Evolutionary conservation across 2,329 filamentous ascomycete species (phyloP), one percentile per base, ranked within the genome.

Genomic region (Rugonectria rugulosa): DNA sequence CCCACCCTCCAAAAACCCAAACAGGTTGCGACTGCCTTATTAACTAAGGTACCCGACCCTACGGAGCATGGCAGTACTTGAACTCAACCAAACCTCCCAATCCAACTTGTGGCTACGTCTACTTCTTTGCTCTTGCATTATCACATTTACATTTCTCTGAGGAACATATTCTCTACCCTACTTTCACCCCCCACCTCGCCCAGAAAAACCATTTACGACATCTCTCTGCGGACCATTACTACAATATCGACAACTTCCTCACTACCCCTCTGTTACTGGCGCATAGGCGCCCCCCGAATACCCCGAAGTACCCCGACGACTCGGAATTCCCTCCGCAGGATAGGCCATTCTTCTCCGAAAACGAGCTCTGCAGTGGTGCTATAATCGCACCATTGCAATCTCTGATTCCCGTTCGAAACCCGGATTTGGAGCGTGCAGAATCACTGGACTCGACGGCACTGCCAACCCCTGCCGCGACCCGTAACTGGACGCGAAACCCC

Each of bases 241-340:
- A 19, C 19, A 40, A 27, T 8, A 21, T 17, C 46, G 15, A 49
- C 24, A 38, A 15, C 37, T 32, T 32, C 46, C 47, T 29, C 47
- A 41, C 46, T 37, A 24, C 15, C 46, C 24, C 19, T 23, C 21
- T 27, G 12, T 45, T 23, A 20, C 40, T 23, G 20, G 34, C 24
- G 31, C 31, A 27, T 48, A 54, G 38, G 27, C 50, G 10, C 17
- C 27, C 29, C 46, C 49, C 49, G 50, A 53, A 26, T 17, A 41
- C 44, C 14, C 51, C 51, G 51, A 54, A 19, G 23, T 23, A n/a
- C 36, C 23, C 50, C 51, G 27, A 43, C 14, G 3, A 21, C 36
- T 48, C 51, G 29, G 38, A 20, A 43, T 43, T 31, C 37, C 51
- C 37, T 48, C 44, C 43, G 26, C 29, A 14, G 19, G n/a, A 5